Percentiles rank a stretch among this genome's conserved stretches.
These are phyloP conservation scores for Boletus sensibilis DNA, from an alignment of 768 basidiomycete species.

Conservation along the genomic window DNA sequence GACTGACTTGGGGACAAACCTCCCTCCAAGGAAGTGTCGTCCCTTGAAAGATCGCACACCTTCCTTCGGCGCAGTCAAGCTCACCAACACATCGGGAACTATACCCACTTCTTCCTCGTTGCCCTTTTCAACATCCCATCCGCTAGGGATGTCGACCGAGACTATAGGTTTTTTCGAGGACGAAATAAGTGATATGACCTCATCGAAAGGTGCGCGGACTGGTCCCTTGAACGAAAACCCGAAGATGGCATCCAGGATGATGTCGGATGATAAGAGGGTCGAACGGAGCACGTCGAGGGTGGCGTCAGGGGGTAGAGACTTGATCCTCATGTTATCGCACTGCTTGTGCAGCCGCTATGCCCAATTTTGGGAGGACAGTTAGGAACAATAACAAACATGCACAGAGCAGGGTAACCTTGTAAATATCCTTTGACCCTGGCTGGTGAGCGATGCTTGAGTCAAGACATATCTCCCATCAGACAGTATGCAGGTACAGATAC, in stretches of 20 bases:
- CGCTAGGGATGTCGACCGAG: constrained; percentile 94
- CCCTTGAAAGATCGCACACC: constrained; percentile 79
- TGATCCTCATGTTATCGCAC: constrained; percentile 86
- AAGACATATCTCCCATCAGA: not conserved
- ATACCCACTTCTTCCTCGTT: constrained; percentile 51
- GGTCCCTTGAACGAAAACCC: constrained; percentile 97
- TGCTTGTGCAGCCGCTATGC: constrained; percentile 75
- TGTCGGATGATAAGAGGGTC: constrained; percentile 62
- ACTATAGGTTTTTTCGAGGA: constrained; percentile 76
- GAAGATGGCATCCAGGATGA: constrained; percentile 94
- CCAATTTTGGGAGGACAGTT: not conserved
- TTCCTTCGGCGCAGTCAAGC: constrained; percentile 91
- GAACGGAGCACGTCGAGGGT: constrained; percentile 46
- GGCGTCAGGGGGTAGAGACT: constrained; percentile 54
- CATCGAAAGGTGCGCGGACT: constrained; percentile 83
- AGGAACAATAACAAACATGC: not conserved
- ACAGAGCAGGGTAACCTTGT: constrained; percentile 50
- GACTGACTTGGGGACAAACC: constrained; percentile 85
- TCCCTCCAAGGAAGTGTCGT: constrained; percentile 88
- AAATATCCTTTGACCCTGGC: constrained; percentile 93
- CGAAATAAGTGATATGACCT: constrained; percentile 64
- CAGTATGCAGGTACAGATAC: constrained; percentile 35
- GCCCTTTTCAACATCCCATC: constrained; percentile 93
- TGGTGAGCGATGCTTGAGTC: constrained; percentile 28
- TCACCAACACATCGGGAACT: constrained; percentile 77